phyloP scores from a whole-genome alignment of 1,284 basidiomycete genomes.

The Phellinidium pouzarii region DNA sequence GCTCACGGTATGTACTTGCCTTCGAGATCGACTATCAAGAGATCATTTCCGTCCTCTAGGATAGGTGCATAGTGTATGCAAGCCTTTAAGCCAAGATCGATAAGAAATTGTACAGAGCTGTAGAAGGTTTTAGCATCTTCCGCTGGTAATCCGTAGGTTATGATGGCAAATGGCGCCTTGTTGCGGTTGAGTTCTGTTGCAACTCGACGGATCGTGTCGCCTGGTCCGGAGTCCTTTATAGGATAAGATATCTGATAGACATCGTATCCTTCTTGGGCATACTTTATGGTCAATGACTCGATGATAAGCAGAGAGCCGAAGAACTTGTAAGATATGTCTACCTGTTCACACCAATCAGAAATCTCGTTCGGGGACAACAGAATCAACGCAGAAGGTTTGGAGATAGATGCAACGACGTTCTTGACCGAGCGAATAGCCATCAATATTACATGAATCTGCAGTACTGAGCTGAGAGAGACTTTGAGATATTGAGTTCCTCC shows the following conservation, averaged over 20 bases:
- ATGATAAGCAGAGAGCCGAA: constrained; percentile 5
- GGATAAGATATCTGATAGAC: constrained; percentile 32
- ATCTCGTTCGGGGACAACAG: constrained; percentile 27
- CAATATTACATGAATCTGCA: not conserved
- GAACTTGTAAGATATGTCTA: constrained; percentile 14
- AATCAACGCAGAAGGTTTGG: constrained; percentile 26
- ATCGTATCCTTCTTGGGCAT: constrained; percentile 40
- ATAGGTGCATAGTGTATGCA: constrained; percentile 35
- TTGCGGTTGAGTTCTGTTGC: constrained; percentile 16
- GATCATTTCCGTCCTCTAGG: constrained; percentile 23
- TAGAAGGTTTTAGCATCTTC: constrained; percentile 23
- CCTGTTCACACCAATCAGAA: constrained; percentile 35
- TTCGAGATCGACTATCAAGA: constrained; percentile 27
- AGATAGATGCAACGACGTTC: constrained; percentile 28
- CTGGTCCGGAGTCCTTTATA: constrained; percentile 9
- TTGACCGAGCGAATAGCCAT: constrained; percentile 16
- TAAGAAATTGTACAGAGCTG: constrained; percentile 17
- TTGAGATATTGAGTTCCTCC: no score
- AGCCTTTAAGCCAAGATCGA: constrained; percentile 26
- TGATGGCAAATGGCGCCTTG: constrained; percentile 29
- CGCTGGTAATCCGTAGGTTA: constrained; percentile 33
- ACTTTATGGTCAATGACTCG: constrained; percentile 23
- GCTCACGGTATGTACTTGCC: constrained; percentile 19
- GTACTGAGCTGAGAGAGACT: not conserved
- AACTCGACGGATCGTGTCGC: constrained; percentile 18